phyloP scores from a whole-genome alignment of 495 filamentous ascomycete species.

The Amniculicola lignicola region DNA sequence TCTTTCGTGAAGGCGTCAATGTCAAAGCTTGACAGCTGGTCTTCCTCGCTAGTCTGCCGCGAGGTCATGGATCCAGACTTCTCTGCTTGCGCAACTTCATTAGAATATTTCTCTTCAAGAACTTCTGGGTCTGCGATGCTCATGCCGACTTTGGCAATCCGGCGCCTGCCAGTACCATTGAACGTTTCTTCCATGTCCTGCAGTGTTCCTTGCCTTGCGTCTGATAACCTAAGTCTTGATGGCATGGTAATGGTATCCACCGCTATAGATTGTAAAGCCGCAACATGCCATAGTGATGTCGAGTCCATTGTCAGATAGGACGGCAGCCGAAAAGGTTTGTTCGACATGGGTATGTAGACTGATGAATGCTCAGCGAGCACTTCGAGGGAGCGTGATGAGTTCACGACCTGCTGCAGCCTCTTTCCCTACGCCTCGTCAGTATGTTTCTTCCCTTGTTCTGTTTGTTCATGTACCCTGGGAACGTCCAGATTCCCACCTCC shows the following conservation, averaged over 20 bases:
- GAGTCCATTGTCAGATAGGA: conserved; percentile 59
- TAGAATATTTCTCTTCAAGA: conserved; percentile 25
- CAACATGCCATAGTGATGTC: conserved; percentile 74
- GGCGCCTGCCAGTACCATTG: conserved; percentile 74
- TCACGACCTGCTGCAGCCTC: conserved; percentile 42
- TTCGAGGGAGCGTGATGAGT: conserved; percentile 66
- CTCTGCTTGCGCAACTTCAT: conserved; percentile 22
- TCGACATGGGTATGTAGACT: conserved; percentile 73
- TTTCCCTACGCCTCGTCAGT: conserved; percentile 24
- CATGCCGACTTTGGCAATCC: conserved; percentile 69
- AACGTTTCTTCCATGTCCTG: conserved; percentile 67
- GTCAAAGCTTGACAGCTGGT: conserved; percentile 23
- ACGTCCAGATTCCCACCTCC: conserved; percentile 46
- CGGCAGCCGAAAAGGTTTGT: conserved; percentile 58
- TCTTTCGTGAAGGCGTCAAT: conserved; percentile 30
- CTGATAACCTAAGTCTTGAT: conserved; percentile 59
- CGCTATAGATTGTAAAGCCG: conserved; percentile 71
- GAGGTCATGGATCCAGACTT: conserved; percentile 23
- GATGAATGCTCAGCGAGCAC: conserved; percentile 68
- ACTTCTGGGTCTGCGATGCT: conserved; percentile 43
- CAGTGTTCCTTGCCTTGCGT: conserved; percentile 50
- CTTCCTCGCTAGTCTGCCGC: conserved; percentile 10
- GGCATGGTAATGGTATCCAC: conserved; percentile 79
- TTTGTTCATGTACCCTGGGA: conserved; percentile 51
- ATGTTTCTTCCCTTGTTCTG: neutral